Conservation (phyloP, 78 protist species). For the Cavenderia fasciculata region DNA sequence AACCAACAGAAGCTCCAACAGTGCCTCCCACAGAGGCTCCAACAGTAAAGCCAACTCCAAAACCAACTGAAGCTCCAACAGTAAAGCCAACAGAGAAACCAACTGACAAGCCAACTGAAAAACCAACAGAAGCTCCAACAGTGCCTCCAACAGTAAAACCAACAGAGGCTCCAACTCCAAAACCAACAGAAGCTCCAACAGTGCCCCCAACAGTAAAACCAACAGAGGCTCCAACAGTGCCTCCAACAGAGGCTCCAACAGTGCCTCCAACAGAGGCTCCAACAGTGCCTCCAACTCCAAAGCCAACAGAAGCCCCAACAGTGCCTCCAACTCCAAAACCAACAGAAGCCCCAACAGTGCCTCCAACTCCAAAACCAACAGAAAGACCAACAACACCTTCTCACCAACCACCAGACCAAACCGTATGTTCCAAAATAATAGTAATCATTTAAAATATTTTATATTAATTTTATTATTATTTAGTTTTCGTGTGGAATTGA, state of each 20-base stretch:
- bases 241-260: not conserved
- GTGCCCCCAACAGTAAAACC: conserved; percentile 6
- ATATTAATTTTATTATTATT: too few species aligned
- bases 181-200: not conserved
- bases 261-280: not conserved
- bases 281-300: not conserved
- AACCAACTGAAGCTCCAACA: conserved; percentile 29
- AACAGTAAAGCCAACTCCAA: conserved; percentile 4
- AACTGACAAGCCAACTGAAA: conserved; percentile 1
- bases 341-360: conserved; percentile 3
- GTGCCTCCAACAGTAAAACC: too few species aligned
- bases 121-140: conserved; percentile 1
- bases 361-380: conserved; percentile 6
- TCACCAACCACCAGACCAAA: conserved; percentile 9
- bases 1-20: conserved; percentile 5
- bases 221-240: not conserved
- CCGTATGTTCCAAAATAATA: too few species aligned
- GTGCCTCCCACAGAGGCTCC: not conserved
- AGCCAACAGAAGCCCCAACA: not conserved
- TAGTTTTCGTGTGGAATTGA: too few species aligned
- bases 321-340: not conserved
- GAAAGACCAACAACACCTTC: conserved; percentile 22
- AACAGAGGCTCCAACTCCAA: not conserved
- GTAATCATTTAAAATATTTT: too few species aligned
- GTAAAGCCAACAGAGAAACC: conserved; percentile 1